Conservation (phyloP, 2,329 filamentous ascomycete species). For the Capronia americana region DNA sequence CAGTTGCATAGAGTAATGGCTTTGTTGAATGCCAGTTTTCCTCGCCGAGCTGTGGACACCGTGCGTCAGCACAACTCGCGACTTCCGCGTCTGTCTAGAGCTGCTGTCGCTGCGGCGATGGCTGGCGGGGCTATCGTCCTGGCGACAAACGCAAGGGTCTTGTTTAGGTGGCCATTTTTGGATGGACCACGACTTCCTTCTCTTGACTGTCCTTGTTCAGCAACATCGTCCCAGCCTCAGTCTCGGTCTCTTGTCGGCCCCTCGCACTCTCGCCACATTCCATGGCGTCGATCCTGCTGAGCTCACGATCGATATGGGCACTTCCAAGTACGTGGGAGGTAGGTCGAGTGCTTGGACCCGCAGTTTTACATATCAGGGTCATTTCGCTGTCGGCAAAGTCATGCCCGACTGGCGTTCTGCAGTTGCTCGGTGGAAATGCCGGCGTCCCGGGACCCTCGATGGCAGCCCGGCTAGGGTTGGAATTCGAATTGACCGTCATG, state of each 20-base stretch:
- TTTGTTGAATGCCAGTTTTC: not conserved
- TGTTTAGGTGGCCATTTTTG: constrained; percentile 7
- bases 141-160: not conserved
- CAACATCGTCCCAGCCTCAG: constrained; percentile 7
- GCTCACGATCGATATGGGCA: constrained; percentile 19
- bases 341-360: constrained; percentile 11
- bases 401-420: not conserved
- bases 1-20: not conserved
- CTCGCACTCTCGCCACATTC: not conserved
- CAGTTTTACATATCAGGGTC: constrained; percentile 12
- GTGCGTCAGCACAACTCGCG: not conserved
- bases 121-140: constrained; percentile 1
- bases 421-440: not conserved
- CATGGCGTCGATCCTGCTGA: constrained; percentile 25
- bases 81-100: not conserved
- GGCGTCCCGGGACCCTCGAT: constrained; percentile 2
- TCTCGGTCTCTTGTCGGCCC: not conserved
- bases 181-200: constrained; percentile 6
- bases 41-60: not conserved
- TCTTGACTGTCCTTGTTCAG: constrained; percentile 13
- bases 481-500: constrained; percentile 31
- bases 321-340: constrained; percentile 3
- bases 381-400: constrained; percentile 6
- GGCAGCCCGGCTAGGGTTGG: constrained; percentile 6
- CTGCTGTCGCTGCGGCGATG: not conserved